A percentile compares a stretch with the other conserved stretches of the same genome.
These are phyloP conservation scores for Melampsora occidentalis DNA, from an alignment of 1,284 basidiomycete species.

Conservation along the genomic window DNA sequence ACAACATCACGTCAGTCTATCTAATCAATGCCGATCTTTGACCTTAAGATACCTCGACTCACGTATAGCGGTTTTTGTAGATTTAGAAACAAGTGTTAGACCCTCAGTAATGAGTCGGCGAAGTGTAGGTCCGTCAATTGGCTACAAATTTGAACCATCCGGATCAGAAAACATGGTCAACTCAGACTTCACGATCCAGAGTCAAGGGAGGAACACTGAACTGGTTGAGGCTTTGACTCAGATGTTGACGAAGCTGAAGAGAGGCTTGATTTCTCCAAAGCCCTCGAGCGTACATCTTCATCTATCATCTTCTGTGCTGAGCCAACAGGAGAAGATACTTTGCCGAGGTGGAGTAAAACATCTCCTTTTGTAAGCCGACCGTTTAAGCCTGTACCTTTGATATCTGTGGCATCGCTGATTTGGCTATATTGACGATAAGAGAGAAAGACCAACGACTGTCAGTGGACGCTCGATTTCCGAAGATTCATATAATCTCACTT, in stretches of 20 bases:
- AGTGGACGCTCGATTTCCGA: no score
- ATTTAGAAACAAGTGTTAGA: slow-evolving; percentile 6
- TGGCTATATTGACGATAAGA: slow-evolving; percentile 53
- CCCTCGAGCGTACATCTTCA: slow-evolving; percentile 19
- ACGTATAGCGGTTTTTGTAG: background rate
- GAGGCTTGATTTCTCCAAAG: slow-evolving; percentile 29
- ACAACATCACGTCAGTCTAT: background rate
- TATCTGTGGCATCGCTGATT: slow-evolving; percentile 51
- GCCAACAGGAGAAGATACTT: slow-evolving; percentile 47
- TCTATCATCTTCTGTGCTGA: slow-evolving; percentile 42
- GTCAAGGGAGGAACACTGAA: background rate
- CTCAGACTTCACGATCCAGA: background rate
- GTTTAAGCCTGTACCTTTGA: slow-evolving; percentile 55
- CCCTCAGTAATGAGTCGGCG: slow-evolving; percentile 35
- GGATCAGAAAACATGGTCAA: background rate
- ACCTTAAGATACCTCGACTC: background rate
- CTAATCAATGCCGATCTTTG: background rate
- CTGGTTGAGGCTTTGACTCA: background rate
- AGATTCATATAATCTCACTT: background rate
- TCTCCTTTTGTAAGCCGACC: slow-evolving; percentile 57
- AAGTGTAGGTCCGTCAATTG: slow-evolving; percentile 17
- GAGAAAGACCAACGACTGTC: slow-evolving; percentile 25
- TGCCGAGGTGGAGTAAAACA: slow-evolving; percentile 54
- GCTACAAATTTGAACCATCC: slow-evolving; percentile 2
- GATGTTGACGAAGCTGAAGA: slow-evolving; percentile 10